These are phyloP conservation scores for Posidonia australis DNA, from an alignment of 106 monocot genomes.

Conservation along the genomic window DNA sequence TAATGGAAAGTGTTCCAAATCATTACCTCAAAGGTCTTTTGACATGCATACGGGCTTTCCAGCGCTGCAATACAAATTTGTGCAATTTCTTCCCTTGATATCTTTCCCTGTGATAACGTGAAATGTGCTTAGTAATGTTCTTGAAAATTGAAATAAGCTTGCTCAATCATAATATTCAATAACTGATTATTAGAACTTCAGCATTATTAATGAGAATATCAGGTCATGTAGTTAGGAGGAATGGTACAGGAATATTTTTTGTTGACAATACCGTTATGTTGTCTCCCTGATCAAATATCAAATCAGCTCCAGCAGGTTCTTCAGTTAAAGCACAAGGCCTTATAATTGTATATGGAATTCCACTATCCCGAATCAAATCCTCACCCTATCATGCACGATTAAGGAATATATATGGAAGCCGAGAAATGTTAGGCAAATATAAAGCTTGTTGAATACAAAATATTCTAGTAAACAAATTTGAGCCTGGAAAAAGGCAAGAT, in stretches of 20 bases:
- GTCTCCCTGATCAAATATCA: slow-evolving; percentile 96
- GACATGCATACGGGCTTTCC: slow-evolving; percentile 71
- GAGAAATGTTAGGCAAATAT: too few species aligned
- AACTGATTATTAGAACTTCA: too few species aligned
- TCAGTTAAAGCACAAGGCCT: slow-evolving; percentile 96
- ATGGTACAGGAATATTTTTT: not conserved
- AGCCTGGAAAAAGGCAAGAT: too few species aligned
- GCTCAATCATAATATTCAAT: too few species aligned
- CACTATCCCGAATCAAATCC: slow-evolving; percentile 83
- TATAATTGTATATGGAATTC: slow-evolving; percentile 80
- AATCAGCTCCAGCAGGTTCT: slow-evolving; percentile 89
- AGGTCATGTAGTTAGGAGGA: not conserved
- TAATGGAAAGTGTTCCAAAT: not conserved
- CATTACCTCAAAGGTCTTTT: slow-evolving; percentile 84
- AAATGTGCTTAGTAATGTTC: not conserved
- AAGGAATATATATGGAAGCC: not conserved
- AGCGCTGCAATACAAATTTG: slow-evolving; percentile 73
- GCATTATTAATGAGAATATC: not conserved
- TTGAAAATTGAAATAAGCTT: too few species aligned
- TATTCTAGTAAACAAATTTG: too few species aligned
- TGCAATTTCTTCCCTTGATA: slow-evolving; percentile 93
- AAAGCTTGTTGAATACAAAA: too few species aligned
- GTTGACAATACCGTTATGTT: slow-evolving; percentile 73
- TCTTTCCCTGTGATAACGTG: slow-evolving; percentile 46
- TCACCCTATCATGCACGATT: slow-evolving; percentile 90